Conservation (phyloP, 768 basidiomycete species). For the Russula griseocarnosa region DNA sequence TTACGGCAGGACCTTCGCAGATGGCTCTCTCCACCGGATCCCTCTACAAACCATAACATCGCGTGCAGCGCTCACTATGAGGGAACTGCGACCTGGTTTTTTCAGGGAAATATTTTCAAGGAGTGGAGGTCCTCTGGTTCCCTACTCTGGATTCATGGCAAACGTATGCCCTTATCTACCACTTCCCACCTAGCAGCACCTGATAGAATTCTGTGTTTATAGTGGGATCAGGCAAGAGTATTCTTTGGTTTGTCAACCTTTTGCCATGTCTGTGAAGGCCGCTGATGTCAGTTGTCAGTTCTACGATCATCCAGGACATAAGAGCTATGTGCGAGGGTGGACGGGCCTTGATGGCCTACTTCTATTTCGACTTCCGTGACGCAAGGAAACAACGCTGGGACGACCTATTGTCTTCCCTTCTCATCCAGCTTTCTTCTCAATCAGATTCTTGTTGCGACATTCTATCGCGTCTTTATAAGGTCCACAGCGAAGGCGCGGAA, state of each 20-base stretch:
- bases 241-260: not conserved
- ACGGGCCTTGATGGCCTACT: not conserved
- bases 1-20: not conserved
- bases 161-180: not conserved
- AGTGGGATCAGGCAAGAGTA: not conserved
- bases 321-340: not conserved
- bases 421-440: not conserved
- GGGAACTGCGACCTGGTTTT: not conserved
- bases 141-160: constrained; percentile 1
- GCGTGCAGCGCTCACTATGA: not conserved
- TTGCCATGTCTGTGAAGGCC: too few relatives aligned
- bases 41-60: constrained; percentile 3
- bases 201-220: not conserved
- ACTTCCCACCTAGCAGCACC: not conserved
- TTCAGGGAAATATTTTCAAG: not conserved
- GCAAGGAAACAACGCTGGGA: not conserved
- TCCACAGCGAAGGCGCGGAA: not conserved
- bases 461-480: not conserved
- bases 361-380: constrained; percentile 1
- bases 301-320: not conserved
- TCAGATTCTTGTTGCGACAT: not conserved
- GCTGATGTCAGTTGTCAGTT: not conserved
- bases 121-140: not conserved
- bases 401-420: not conserved
- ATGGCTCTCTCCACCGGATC: constrained; percentile 8